Evolutionary conservation across 192 early-diverging fungal species (phyloP).

Genomic region (Rhizophagus sp.): DNA sequence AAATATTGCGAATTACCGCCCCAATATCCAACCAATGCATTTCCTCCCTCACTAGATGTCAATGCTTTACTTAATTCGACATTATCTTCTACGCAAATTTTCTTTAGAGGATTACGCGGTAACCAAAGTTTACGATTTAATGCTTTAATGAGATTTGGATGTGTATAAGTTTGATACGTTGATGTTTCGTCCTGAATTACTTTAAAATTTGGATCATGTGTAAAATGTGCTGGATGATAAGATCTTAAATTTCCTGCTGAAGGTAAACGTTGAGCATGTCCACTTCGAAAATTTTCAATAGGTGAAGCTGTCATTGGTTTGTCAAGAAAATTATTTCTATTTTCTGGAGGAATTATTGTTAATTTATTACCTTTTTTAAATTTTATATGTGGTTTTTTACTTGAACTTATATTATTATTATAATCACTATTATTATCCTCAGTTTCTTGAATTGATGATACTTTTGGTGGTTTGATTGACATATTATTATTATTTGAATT

Average conservation of each 20-base stretch:
- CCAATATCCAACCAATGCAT: constrained; percentile 23
- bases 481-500: not conserved
- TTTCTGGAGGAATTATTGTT: not conserved
- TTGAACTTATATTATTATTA: not conserved
- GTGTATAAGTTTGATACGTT: constrained; percentile 45
- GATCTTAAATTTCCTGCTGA: not conserved
- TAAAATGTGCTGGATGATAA: not conserved
- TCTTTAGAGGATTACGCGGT: constrained; percentile 41
- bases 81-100: constrained; percentile 41
- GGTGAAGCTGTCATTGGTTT: not conserved
- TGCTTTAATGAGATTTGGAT: constrained; percentile 44
- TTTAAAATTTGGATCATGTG: constrained; percentile 23
- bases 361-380: not conserved
- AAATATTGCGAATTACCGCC: constrained; percentile 11
- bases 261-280: not conserved
- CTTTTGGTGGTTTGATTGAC: not conserved
- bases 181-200: constrained; percentile 38
- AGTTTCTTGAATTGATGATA: not conserved
- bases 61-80: constrained; percentile 41
- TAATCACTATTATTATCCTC: not conserved
- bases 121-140: constrained; percentile 45
- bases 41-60: constrained; percentile 30
- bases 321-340: not conserved
- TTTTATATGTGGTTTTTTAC: not conserved
- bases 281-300: not conserved